phyloP scores from a whole-genome alignment of 306 rosid species.

The Luffa aegyptiaca region DNA sequence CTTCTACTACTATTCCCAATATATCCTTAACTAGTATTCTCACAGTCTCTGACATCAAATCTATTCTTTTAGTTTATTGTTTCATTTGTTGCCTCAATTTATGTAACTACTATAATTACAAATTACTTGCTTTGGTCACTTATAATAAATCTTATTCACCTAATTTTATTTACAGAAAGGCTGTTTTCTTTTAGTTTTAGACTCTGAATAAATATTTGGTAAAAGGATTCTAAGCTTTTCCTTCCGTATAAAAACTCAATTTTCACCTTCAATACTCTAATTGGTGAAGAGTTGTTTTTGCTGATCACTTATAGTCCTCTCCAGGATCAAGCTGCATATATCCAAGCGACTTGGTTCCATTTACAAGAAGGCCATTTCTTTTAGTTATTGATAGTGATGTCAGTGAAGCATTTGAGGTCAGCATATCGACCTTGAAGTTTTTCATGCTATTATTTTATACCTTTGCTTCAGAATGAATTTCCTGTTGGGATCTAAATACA shows the following conservation, averaged over 20 bases:
- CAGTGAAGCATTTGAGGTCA: slow-evolving; percentile 88
- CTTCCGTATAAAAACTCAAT: slow-evolving; percentile 1
- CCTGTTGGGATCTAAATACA: background rate
- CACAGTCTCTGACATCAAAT: background rate
- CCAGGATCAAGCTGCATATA: slow-evolving; percentile 75
- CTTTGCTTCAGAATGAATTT: background rate
- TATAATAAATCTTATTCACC: background rate
- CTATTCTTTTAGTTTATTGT: background rate
- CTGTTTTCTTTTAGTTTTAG: background rate
- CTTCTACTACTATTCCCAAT: too few relatives aligned
- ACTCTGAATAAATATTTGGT: background rate
- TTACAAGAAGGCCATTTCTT: slow-evolving; percentile 88
- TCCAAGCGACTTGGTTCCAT: slow-evolving; percentile 77
- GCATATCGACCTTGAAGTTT: slow-evolving; percentile 13
- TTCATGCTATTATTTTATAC: background rate
- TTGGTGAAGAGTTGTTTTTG: background rate
- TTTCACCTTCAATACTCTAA: background rate
- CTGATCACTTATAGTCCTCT: slow-evolving; percentile 15
- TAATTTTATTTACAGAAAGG: background rate
- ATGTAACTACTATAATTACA: background rate
- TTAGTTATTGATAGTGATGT: slow-evolving; percentile 66
- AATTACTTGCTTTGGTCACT: background rate
- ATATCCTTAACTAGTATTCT: too few relatives aligned
- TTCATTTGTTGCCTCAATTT: background rate
- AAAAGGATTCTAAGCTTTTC: background rate